phyloP scores from a whole-genome alignment of 768 basidiomycete species.

The Tubosaeta brunneosetosa region DNA sequence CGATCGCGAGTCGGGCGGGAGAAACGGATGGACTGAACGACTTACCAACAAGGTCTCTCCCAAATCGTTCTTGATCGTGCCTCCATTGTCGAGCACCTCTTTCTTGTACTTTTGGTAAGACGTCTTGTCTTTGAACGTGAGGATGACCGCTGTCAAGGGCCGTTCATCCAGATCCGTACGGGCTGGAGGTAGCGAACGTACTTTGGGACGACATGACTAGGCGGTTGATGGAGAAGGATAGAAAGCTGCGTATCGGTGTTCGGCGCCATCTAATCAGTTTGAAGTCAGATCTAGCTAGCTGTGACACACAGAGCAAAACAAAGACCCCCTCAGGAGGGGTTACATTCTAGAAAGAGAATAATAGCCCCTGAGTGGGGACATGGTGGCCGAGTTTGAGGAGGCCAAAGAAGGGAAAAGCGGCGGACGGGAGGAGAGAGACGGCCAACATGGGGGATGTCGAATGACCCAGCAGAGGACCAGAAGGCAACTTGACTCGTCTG shows the following conservation, averaged over 20 bases:
- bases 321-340: conserved; percentile 14
- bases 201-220: conserved; percentile 17
- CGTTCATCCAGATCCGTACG: background rate
- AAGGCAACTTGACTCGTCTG: background rate
- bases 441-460: background rate
- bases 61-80: conserved; percentile 12
- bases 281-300: too few species aligned
- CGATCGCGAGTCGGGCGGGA: background rate
- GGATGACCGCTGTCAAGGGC: conserved; percentile 4
- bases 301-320: too few species aligned
- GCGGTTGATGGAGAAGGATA: too few species aligned
- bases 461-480: background rate
- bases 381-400: background rate
- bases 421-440: background rate
- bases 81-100: background rate
- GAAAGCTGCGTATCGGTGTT: too few species aligned
- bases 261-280: too few species aligned
- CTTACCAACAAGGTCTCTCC: background rate
- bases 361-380: conserved; percentile 12
- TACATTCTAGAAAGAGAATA: background rate
- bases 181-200: conserved; percentile 1
- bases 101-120: conserved; percentile 14
- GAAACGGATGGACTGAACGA: background rate
- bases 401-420: background rate
- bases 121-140: conserved; percentile 1